Conservation (phyloP, 441 rosid species). For the Populus trichocarpa region DNA sequence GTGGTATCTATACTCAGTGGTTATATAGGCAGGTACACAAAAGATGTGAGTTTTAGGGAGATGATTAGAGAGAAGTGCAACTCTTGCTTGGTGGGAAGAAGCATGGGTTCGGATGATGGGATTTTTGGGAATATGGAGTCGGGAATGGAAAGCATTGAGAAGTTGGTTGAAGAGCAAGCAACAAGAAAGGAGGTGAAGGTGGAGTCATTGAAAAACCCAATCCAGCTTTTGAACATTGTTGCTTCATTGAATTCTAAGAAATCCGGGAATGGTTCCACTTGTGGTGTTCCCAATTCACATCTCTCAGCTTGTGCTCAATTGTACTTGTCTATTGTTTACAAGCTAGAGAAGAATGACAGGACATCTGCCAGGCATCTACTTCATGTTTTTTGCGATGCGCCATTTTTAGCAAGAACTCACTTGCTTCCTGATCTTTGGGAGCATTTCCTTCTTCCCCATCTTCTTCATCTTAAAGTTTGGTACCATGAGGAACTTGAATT, state of each 20-base stretch:
- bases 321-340: conserved; percentile 52
- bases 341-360: conserved; percentile 51
- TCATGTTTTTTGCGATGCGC: conserved; percentile 52
- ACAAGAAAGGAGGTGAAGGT: conserved; percentile 23
- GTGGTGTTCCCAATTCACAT: conserved; percentile 47
- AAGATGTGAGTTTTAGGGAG: conserved; percentile 39
- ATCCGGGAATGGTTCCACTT: conserved; percentile 31
- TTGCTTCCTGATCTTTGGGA: conserved; percentile 71
- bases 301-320: conserved; percentile 59
- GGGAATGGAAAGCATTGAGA: conserved; percentile 43
- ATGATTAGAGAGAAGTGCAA: conserved; percentile 36
- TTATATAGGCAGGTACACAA: conserved; percentile 40
- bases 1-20: conserved; percentile 53
- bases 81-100: conserved; percentile 30
- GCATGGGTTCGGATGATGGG: conserved; percentile 25
- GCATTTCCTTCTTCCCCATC: conserved; percentile 63
- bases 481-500: conserved; percentile 41
- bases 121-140: conserved; percentile 30
- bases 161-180: conserved; percentile 26
- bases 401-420: conserved; percentile 52
- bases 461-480: conserved; percentile 68
- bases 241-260: conserved; percentile 43
- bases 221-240: conserved; percentile 36
- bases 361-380: conserved; percentile 48
- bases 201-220: conserved; percentile 28